These are phyloP conservation scores for Taxillus chinensis DNA, from an alignment of 164 flowering plant species.

Conservation along the genomic window DNA sequence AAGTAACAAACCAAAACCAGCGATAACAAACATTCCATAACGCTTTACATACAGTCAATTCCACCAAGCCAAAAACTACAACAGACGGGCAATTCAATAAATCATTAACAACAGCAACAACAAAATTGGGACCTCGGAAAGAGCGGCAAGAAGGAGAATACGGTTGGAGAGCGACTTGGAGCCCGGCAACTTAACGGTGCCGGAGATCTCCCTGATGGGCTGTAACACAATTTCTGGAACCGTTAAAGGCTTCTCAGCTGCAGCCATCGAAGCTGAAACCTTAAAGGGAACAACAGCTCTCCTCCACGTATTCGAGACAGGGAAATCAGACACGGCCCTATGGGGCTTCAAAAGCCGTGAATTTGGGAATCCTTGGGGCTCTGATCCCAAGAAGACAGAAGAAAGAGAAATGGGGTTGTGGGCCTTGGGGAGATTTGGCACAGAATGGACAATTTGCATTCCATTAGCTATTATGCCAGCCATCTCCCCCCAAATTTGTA, in stretches of 20 bases:
- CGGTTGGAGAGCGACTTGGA: conserved; percentile 98
- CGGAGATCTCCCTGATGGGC: conserved; percentile 85
- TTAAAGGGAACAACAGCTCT: conserved; percentile 9
- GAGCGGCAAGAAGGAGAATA: conserved; percentile 89
- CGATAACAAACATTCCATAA: no score
- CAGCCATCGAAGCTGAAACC: conserved; percentile 52
- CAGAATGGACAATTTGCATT: conserved; percentile 7
- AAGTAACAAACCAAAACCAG: no score
- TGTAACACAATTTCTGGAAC: conserved; percentile 80
- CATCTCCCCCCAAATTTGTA: conserved; percentile 14
- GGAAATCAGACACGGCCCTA: background rate
- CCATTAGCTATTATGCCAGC: conserved; percentile 23
- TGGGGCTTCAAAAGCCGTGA: conserved; percentile 19
- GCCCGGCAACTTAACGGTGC: conserved; percentile 79
- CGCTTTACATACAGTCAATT: no score
- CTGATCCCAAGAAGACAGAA: conserved; percentile 29
- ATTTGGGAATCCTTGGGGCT: conserved; percentile 8
- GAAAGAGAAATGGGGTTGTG: conserved; percentile 16
- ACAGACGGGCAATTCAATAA: no score
- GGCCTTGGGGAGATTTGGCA: conserved; percentile 6
- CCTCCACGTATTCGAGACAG: no score
- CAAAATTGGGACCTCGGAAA: conserved; percentile 50
- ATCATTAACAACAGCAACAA: no score
- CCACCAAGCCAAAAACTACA: background rate
- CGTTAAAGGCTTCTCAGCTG: conserved; percentile 59